phyloP scores from a whole-genome alignment of 345 rosid species.

The Murraya koenigii region DNA sequence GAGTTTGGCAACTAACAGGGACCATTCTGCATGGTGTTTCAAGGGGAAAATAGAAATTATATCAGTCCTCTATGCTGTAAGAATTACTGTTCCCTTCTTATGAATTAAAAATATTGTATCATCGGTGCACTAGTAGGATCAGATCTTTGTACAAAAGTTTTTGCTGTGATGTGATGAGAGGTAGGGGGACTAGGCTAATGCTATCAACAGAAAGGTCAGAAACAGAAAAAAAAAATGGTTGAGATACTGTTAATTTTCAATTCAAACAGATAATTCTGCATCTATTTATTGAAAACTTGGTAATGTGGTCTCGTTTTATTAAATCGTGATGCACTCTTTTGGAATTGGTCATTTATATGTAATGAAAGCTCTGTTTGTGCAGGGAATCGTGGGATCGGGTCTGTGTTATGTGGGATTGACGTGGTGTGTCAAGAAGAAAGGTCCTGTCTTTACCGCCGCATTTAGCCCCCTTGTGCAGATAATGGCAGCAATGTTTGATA shows the following conservation, averaged over 20 bases:
- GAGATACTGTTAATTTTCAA: neutral
- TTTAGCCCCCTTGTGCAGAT: conserved; percentile 62
- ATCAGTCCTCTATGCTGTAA: conserved; percentile 47
- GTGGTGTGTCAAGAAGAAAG: conserved; percentile 68
- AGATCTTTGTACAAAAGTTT: no score
- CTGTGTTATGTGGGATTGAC: conserved; percentile 59
- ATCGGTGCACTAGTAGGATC: no score
- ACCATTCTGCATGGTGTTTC: conserved; percentile 46
- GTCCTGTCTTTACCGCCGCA: conserved; percentile 62
- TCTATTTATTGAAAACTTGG: neutral
- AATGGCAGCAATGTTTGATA: conserved; percentile 50
- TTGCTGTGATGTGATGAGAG: no score
- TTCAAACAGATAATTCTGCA: neutral
- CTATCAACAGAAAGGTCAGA: neutral
- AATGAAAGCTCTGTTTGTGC: neutral
- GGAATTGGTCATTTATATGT: neutral
- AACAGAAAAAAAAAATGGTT: neutral
- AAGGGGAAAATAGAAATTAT: conserved; percentile 42
- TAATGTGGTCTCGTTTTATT: no score
- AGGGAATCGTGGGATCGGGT: conserved; percentile 66
- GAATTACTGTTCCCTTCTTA: conserved; percentile 5
- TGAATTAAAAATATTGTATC: neutral
- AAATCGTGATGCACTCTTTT: no score
- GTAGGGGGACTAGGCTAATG: neutral
- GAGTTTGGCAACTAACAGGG: conserved; percentile 30